Evolutionary conservation across 805 yeast genomes (phyloP), one percentile per base, ranked within the genome.

Genomic region (Saturnispora quitensis): DNA sequence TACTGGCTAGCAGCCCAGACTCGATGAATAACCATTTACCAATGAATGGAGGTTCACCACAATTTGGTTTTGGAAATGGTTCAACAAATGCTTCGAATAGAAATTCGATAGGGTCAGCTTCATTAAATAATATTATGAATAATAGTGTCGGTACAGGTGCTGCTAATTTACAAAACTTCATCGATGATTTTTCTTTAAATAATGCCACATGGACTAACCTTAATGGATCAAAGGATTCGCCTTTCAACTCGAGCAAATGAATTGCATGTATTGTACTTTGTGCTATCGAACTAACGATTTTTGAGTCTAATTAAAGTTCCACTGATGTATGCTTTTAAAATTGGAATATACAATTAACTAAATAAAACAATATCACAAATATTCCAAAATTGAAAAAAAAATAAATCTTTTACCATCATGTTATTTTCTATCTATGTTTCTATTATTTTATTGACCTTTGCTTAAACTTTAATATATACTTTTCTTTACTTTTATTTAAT

Each of bases 101-200:
- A 27, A 50, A 50, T 15, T 50, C 52, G 13, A 35, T 52, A 22
- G 42, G 50, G 15, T 52, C 57, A 35, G 36, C 52, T 28, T 44
- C 54, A 13, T 35, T 46, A 10, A 46, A 50, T 34, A 17, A 33
- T 35, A 22, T 28, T 20, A 17, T 28, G 10, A 35, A 38, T 31
- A 47, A 31, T 48, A 36, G n/a, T 45, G 25, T 5, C 20, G 25
- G 28, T 42, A 45, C 24, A 25, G 20, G 24, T 48, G 45, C 31
- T 46, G 17, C 42, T 17, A 33, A 42, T 45, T 45, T 42, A 31
- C 22, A 43, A 25, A 24, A 17, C 4, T 33, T 40, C 43, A 49
- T 45, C 36, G 51, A 49, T 35, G 51, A 49, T 7, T 49, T 49
- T 43, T 49, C 51, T 7, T 43, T 49, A 18, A 49, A 38, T 20